Percentiles rank a stretch among this genome's conserved stretches.
Conservation (phyloP, 2,329 filamentous ascomycete genomes). For the Neonectria ditissima region DNA sequence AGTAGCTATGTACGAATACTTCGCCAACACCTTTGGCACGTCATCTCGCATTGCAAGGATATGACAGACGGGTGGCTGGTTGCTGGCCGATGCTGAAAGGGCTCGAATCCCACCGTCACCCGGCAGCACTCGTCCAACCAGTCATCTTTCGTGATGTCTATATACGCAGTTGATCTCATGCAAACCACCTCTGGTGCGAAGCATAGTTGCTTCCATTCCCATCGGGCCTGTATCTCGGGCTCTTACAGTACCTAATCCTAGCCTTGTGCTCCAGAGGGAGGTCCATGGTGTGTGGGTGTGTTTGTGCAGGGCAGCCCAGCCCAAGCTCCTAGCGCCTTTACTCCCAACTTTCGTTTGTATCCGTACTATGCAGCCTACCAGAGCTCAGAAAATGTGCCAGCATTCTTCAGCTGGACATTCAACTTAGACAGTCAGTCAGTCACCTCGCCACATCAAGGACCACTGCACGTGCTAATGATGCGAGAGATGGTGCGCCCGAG, state of each 20-base stretch:
- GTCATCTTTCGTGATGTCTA: neutral
- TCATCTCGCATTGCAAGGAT: conserved; percentile 12
- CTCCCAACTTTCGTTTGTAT: neutral
- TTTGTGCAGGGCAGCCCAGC: neutral
- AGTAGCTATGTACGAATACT: neutral
- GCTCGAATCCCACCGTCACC: neutral
- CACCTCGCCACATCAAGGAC: neutral
- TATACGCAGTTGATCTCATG: neutral
- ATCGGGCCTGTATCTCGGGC: neutral
- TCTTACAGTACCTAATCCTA: neutral
- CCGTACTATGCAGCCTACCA: neutral
- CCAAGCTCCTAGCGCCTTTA: neutral
- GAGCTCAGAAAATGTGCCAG: neutral
- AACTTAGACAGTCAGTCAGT: no score
- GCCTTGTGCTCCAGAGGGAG: neutral
- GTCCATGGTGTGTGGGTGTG: no score
- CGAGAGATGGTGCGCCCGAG: neutral
- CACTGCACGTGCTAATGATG: no score
- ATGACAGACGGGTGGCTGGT: conserved; percentile 12
- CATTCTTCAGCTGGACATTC: neutral
- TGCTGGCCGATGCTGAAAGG: neutral
- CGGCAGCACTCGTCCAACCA: neutral
- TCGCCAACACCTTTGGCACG: neutral
- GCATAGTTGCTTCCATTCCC: neutral
- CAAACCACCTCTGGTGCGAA: neutral